Conservation (phyloP, 2,329 filamentous ascomycete species). For the Stagonosporopsis rhizophila region DNA sequence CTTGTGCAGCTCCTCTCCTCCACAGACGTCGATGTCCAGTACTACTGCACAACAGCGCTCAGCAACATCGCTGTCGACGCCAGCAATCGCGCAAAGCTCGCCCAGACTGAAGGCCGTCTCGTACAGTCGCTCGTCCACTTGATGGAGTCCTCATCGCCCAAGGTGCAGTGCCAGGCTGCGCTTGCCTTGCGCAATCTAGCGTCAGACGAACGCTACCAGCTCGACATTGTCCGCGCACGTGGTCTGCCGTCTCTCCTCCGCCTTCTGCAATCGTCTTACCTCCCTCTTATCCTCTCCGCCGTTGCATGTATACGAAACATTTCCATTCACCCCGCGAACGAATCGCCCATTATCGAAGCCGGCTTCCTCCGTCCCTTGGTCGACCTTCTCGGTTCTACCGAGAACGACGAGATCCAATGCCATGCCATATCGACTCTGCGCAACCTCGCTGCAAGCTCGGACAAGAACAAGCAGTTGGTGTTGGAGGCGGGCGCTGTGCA, state of each 20-base stretch:
- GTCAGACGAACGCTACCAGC: slow-evolving; percentile 97
- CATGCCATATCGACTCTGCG: slow-evolving; percentile 96
- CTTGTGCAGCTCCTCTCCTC: slow-evolving; percentile 94
- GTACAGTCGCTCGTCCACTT: slow-evolving; percentile 93
- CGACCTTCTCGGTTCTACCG: slow-evolving; percentile 90
- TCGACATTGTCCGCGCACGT: slow-evolving; percentile 91
- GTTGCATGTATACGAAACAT: slow-evolving; percentile 99
- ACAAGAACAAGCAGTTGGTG: slow-evolving; percentile 97
- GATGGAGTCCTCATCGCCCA: slow-evolving; percentile 92
- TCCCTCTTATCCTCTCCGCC: slow-evolving; percentile 93
- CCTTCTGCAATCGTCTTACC: slow-evolving; percentile 91
- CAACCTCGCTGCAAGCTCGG: slow-evolving; percentile 94
- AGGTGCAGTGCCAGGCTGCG: slow-evolving; percentile 97
- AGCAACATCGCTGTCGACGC: slow-evolving; percentile 98
- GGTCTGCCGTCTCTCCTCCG: slow-evolving; percentile 86
- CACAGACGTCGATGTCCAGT: slow-evolving; percentile 94
- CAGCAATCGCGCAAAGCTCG: slow-evolving; percentile 87
- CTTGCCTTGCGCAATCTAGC: slow-evolving; percentile 92
- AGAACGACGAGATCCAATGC: slow-evolving; percentile 98
- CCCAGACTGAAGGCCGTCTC: slow-evolving; percentile 86
- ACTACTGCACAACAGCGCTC: slow-evolving; percentile 97
- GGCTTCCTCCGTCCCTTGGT: slow-evolving; percentile 94
- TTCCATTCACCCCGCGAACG: slow-evolving; percentile 96
- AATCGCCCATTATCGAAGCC: slow-evolving; percentile 97
- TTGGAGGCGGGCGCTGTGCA: slow-evolving; percentile 95